phyloP scores from a whole-genome alignment of 352 stramenopile species.

The Blastocystis hominis region DNA sequence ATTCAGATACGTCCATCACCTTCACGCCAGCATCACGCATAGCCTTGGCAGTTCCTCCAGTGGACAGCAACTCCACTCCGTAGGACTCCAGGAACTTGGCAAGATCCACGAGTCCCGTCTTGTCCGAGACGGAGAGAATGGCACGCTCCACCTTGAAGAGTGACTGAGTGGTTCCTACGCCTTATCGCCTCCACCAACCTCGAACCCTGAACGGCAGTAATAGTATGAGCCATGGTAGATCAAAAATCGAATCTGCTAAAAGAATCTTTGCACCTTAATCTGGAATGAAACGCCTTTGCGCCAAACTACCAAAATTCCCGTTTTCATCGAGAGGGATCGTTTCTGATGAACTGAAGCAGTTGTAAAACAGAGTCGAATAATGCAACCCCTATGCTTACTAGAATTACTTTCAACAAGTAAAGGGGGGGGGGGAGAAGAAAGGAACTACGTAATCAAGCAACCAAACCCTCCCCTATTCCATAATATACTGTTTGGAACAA shows the following conservation, averaged over 20 bases:
- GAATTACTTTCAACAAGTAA: no score
- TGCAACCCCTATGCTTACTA: no score
- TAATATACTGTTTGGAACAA: not conserved
- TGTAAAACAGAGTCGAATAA: no score
- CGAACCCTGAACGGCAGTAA: conserved; percentile 51
- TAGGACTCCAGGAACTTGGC: conserved; percentile 80
- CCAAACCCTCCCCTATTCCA: not conserved
- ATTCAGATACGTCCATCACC: conserved; percentile 88
- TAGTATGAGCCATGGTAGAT: conserved; percentile 50
- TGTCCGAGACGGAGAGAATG: conserved; percentile 97
- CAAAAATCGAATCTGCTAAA: not conserved
- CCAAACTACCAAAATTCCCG: not conserved
- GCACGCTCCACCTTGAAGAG: conserved; percentile 76
- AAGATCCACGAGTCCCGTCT: conserved; percentile 90
- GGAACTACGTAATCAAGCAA: not conserved
- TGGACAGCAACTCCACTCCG: conserved; percentile 91
- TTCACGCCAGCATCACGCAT: conserved; percentile 83
- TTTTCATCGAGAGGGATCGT: not conserved
- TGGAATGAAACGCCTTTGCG: not conserved
- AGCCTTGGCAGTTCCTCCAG: conserved; percentile 89
- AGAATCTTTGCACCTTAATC: not conserved
- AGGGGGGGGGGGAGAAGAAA: no score
- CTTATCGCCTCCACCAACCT: not conserved
- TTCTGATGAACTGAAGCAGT: no score
- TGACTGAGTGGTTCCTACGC: not conserved